Conservation (phyloP, 2,329 filamentous ascomycete species). For the Calonectria ilicicola region DNA sequence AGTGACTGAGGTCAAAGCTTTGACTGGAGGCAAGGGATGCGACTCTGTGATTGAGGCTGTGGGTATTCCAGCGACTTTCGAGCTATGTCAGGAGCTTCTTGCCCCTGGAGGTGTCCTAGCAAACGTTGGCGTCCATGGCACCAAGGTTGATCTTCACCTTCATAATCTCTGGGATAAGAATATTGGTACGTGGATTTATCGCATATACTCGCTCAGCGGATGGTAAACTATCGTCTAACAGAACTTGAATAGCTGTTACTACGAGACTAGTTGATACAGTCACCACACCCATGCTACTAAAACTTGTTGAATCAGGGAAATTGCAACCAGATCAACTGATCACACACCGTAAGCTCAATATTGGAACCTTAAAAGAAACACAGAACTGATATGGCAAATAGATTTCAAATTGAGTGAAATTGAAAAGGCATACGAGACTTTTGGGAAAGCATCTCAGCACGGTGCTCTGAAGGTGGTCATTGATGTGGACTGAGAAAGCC, state of each 20-base stretch:
- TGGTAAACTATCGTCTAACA: background rate
- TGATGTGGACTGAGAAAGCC: constrained; percentile 25
- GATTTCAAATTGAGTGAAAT: constrained; percentile 36
- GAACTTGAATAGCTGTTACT: constrained; percentile 51
- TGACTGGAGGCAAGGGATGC: constrained; percentile 65
- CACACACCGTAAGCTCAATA: constrained; percentile 52
- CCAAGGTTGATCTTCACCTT: constrained; percentile 62
- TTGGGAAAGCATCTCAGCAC: constrained; percentile 33
- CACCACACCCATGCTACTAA: constrained; percentile 62
- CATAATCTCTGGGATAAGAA: constrained; percentile 67
- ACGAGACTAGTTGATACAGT: constrained; percentile 60
- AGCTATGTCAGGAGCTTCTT: constrained; percentile 65
- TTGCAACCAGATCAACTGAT: constrained; percentile 57
- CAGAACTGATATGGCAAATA: background rate
- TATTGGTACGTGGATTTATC: constrained; percentile 53
- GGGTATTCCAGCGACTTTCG: constrained; percentile 64
- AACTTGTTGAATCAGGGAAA: constrained; percentile 55
- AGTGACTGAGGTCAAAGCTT: constrained; percentile 50
- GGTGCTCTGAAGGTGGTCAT: constrained; percentile 35
- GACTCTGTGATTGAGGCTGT: constrained; percentile 71
- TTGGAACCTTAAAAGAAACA: accelerated
- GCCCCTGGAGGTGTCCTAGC: constrained; percentile 65
- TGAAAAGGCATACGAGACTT: constrained; percentile 35
- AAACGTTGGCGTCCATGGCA: constrained; percentile 70
- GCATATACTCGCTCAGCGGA: too few relatives aligned